A percentile compares a stretch with the other conserved stretches of the same genome.
Conservation (phyloP, 257 asterid species). For the Mentha longifolia region DNA sequence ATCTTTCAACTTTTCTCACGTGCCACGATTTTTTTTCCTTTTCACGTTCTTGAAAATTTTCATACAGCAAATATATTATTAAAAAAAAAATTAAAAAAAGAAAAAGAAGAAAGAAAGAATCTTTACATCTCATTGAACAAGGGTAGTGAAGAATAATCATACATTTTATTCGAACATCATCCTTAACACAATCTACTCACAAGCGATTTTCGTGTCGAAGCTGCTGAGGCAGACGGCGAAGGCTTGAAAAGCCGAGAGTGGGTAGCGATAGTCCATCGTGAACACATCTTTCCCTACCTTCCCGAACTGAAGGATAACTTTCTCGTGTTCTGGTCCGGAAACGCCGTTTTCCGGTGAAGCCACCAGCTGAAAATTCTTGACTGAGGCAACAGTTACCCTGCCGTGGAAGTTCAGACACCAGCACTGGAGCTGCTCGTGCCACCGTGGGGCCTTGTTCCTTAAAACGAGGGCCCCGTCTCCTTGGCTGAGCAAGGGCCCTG, state of each 20-base stretch:
- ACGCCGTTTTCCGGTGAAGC: slow-evolving; percentile 71
- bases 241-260: slow-evolving; percentile 89
- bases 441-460: slow-evolving; percentile 85
- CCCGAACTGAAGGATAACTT: slow-evolving; percentile 89
- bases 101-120: not conserved
- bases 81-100: no score
- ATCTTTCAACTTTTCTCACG: no score
- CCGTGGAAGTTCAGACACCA: slow-evolving; percentile 98
- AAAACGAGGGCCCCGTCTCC: slow-evolving; percentile 57
- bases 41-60: not conserved
- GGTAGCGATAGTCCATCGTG: slow-evolving; percentile 87
- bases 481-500: slow-evolving; percentile 44
- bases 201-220: slow-evolving; percentile 89
- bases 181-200: slow-evolving; percentile 53
- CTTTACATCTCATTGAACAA: not conserved
- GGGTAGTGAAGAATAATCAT: slow-evolving; percentile 6
- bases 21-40: not conserved
- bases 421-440: slow-evolving; percentile 97
- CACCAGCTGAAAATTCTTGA: slow-evolving; percentile 90
- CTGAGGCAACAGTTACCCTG: slow-evolving; percentile 91
- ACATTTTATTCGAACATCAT: slow-evolving; percentile 6
- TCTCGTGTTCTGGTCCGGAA: slow-evolving; percentile 73
- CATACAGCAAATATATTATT: not conserved
- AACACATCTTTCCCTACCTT: slow-evolving; percentile 92
- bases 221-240: slow-evolving; percentile 77